Evolutionary conservation across 208 protist species (phyloP).

Genomic region (Acanthamoeba triangularis): DNA sequence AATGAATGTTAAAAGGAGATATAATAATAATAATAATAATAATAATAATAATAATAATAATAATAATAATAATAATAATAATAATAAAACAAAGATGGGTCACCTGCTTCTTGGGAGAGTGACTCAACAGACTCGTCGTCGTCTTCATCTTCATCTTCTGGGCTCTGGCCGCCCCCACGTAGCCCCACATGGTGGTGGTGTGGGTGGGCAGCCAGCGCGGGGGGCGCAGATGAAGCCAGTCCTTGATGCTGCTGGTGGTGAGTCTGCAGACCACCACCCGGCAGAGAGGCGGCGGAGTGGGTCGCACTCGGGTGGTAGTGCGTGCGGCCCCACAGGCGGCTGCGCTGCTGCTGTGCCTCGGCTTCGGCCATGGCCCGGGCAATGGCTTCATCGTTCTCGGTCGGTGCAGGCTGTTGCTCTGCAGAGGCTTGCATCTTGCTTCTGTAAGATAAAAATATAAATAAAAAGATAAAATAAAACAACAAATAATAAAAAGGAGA

Average conservation of each 20-base stretch:
- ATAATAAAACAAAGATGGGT: neutral
- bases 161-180: neutral
- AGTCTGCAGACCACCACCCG: neutral
- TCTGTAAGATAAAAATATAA: too few species aligned
- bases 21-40: neutral
- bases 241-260: neutral
- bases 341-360: neutral
- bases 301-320: neutral
- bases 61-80: neutral
- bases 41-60: neutral
- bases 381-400: slow-evolving; percentile 28
- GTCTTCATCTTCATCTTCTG: neutral
- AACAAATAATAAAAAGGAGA: neutral
- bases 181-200: neutral
- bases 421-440: neutral
- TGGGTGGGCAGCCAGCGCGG: neutral
- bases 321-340: neutral
- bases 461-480: too few species aligned
- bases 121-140: neutral
- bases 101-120: slow-evolving; percentile 12
- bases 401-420: neutral
- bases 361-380: neutral
- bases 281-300: too few species aligned
- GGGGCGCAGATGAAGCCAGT: neutral
- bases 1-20: neutral